Conservation (phyloP, 768 basidiomycete species). For the Ephemerocybe angulata region DNA sequence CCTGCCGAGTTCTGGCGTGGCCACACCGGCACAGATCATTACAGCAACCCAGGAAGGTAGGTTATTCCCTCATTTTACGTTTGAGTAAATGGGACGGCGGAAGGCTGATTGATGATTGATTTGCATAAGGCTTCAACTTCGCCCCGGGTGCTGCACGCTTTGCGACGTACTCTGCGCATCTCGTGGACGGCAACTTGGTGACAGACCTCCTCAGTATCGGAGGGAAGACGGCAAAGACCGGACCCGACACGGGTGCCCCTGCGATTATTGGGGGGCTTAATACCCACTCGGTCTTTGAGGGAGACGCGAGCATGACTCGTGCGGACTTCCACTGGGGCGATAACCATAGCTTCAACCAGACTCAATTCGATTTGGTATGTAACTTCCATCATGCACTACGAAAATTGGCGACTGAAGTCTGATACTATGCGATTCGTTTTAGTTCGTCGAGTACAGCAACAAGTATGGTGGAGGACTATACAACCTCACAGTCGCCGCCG, state of each 20-base stretch:
- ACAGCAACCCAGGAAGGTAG: slow-evolving; percentile 15
- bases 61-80: too few relatives aligned
- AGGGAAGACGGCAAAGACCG: slow-evolving; percentile 15
- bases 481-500: slow-evolving; percentile 15
- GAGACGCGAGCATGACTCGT: slow-evolving; percentile 8
- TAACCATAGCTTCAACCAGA: slow-evolving; percentile 22
- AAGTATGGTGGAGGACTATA: slow-evolving; percentile 19
- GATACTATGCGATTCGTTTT: neutral
- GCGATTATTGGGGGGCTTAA: slow-evolving; percentile 17
- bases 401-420: too few relatives aligned
- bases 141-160: slow-evolving; percentile 10
- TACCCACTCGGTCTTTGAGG: slow-evolving; percentile 17
- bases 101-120: too few relatives aligned
- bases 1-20: slow-evolving; percentile 13
- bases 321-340: slow-evolving; percentile 18
- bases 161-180: slow-evolving; percentile 14
- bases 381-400: too few relatives aligned
- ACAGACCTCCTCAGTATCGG: slow-evolving; percentile 18
- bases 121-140: slow-evolving; percentile 21
- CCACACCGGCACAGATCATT: slow-evolving; percentile 14
- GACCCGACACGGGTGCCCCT: slow-evolving; percentile 14
- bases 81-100: too few relatives aligned
- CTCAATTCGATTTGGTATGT: slow-evolving; percentile 16
- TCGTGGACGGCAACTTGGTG: slow-evolving; percentile 18
- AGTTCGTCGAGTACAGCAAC: slow-evolving; percentile 16